Evolutionary conservation across 768 basidiomycete species (phyloP), one percentile per base, ranked within the genome.

Genomic region (Lyophyllum decastes): DNA sequence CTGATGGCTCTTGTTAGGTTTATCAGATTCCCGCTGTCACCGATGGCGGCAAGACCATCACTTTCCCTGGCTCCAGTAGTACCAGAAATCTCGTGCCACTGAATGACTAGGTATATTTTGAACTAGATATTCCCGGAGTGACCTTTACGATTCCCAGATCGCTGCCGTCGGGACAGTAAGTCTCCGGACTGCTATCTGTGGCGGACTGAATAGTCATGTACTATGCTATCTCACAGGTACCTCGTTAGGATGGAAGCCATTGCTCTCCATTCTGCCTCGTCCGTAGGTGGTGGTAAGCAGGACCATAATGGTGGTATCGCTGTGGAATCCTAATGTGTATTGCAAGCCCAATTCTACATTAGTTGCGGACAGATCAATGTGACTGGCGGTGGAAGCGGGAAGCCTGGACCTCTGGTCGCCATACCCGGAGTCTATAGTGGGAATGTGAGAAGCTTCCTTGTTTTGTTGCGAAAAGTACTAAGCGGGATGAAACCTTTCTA

Each of bases 1-100:
- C 19, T 43, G 7, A 30, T 17, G n/a, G 14, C 22, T 40, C 2
- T 9, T 27, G 16, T 24, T 49, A 76, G 72, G 73, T 78, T n/a
- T 67, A 78, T 61, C 64, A 80, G 65, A 73, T 79, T 50, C 56
- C 70, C 16, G 76, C 77, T 10, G 71, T 74, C 21, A 79, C 78
- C 11, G 62, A 79, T 63, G 76, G 77, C 40, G 75, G 77, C 35
- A 61, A 40, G 17, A 70, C 70, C 24, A 79, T 78, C 59, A 64
- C 64, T 21, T 79, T 69, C 65, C 79, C 78, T 41, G 71, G 44
- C 1, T 47, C 33, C 17, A 54, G 44, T 48, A 47, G 51, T 19
- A n/a, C 5, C 16, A 2, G 43, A n/a, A 9, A 4, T 45, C 25
- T 35, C 64, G 64, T 48, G 35, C 47, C 26, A 59, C 34, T 25